Percentiles rank a stretch among this genome's conserved stretches.
phyloP scores from a whole-genome alignment of 371 early-diverging fungal genomes.

The Globomyces sp. region DNA sequence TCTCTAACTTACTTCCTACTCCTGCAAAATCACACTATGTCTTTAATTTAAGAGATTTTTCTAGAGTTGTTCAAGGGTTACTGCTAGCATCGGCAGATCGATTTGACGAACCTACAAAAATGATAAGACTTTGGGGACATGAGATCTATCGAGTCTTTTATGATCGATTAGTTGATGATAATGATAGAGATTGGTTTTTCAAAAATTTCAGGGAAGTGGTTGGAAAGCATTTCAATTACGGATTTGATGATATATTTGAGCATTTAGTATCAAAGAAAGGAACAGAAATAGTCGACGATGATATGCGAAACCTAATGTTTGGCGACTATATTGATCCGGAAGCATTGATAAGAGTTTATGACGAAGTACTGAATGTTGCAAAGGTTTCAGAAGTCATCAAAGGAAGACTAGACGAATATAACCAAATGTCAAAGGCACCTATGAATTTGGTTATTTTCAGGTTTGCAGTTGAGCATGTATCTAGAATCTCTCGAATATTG shows the following conservation, averaged over 20 bases:
- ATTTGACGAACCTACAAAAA: conserved; percentile 43
- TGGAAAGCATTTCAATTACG: conserved; percentile 41
- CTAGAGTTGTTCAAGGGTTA: conserved; percentile 53
- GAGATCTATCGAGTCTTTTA: conserved; percentile 57
- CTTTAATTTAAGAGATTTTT: conserved; percentile 57
- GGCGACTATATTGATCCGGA: conserved; percentile 53
- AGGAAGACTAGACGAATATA: conserved; percentile 52
- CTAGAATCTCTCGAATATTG: conserved; percentile 50
- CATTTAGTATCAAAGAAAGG: conserved; percentile 50
- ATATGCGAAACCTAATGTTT: conserved; percentile 56
- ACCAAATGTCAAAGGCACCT: conserved; percentile 55
- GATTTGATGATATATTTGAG: conserved; percentile 46
- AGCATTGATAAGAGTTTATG: conserved; percentile 47
- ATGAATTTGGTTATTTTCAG: conserved; percentile 60
- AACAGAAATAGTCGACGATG: conserved; percentile 54
- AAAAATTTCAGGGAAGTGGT: conserved; percentile 40
- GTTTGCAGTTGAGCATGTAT: conserved; percentile 58
- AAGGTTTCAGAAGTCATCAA: conserved; percentile 49
- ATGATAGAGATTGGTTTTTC: conserved; percentile 53
- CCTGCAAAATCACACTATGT: conserved; percentile 57
- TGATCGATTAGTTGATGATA: conserved; percentile 52
- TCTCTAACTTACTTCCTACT: conserved; percentile 50
- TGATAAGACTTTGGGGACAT: conserved; percentile 54
- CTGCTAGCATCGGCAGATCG: conserved; percentile 47
- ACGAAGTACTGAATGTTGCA: conserved; percentile 48